A percentile compares a stretch with the other conserved stretches of the same genome.
Evolutionary conservation across 2,329 filamentous ascomycete genomes (phyloP).

Genomic region (Scorias spongiosa): DNA sequence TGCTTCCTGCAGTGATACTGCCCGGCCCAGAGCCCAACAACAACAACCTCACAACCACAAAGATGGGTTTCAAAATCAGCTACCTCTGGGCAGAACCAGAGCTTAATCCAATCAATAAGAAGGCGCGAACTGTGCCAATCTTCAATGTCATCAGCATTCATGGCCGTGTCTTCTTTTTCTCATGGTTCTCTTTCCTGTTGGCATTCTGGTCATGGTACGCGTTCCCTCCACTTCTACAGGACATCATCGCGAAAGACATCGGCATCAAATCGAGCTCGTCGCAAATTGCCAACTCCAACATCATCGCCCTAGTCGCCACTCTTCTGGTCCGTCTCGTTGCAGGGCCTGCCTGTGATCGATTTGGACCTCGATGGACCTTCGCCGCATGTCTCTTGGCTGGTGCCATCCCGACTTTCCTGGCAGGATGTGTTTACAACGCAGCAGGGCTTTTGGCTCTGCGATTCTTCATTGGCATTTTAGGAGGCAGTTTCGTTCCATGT

Average conservation of each 20-base stretch:
- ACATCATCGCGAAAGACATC: slow-evolving; percentile 69
- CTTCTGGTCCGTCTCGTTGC: slow-evolving; percentile 63
- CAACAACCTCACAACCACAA: background rate
- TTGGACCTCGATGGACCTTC: slow-evolving; percentile 68
- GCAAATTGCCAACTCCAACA: slow-evolving; percentile 79
- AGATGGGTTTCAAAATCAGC: background rate
- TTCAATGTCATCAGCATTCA: slow-evolving; percentile 67
- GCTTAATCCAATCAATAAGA: slow-evolving; percentile 70
- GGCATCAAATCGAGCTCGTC: slow-evolving; percentile 37
- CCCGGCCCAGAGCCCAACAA: no score
- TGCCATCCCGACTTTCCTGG: slow-evolving; percentile 65
- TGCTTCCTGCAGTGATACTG: no score
- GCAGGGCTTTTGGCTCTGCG: slow-evolving; percentile 54
- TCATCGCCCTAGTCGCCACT: slow-evolving; percentile 61
- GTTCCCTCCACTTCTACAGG: slow-evolving; percentile 66
- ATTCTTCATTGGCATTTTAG: slow-evolving; percentile 70
- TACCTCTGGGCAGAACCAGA: slow-evolving; percentile 42
- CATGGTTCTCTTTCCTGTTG: slow-evolving; percentile 73
- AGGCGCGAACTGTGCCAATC: slow-evolving; percentile 64
- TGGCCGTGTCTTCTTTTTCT: slow-evolving; percentile 81
- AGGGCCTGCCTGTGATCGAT: slow-evolving; percentile 73
- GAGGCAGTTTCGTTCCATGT: slow-evolving; percentile 67
- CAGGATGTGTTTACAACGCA: slow-evolving; percentile 57
- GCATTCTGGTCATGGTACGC: slow-evolving; percentile 86
- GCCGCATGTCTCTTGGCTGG: slow-evolving; percentile 63